These are phyloP conservation scores for Trichosporon inkin DNA, from an alignment of 1,284 basidiomycete species.

Conservation along the genomic window DNA sequence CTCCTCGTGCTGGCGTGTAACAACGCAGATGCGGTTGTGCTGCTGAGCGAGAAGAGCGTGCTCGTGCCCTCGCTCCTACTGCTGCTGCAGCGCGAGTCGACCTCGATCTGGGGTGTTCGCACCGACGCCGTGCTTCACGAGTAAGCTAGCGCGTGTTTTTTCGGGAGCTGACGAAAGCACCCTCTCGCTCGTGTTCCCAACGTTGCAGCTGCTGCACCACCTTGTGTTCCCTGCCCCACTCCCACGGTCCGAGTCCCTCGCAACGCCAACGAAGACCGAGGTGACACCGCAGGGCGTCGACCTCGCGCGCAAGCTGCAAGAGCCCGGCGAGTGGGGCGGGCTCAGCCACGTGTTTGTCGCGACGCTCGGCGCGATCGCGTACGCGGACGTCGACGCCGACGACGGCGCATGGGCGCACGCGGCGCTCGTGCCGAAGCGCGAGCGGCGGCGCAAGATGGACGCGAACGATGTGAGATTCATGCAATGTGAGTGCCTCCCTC, in stretches of 20 bases:
- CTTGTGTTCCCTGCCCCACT: conserved; percentile 38
- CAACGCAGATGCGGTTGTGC: conserved; percentile 34
- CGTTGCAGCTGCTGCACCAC: conserved; percentile 40
- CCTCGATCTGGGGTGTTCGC: conserved; percentile 35
- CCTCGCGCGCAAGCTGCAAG: conserved; percentile 27
- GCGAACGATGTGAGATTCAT: conserved; percentile 26
- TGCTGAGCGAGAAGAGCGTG: conserved; percentile 34
- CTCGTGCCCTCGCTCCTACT: conserved; percentile 35
- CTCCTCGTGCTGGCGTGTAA: conserved; percentile 32
- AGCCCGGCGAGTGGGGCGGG: conserved; percentile 57
- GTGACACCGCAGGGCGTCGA: conserved; percentile 32
- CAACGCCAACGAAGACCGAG: background rate
- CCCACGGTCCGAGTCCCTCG: background rate
- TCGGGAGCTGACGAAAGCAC: conserved; percentile 26
- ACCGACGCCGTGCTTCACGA: background rate
- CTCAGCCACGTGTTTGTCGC: conserved; percentile 72
- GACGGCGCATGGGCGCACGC: conserved; percentile 9
- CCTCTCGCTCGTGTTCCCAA: conserved; percentile 28
- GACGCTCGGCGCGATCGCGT: conserved; percentile 68
- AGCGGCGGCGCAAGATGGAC: background rate
- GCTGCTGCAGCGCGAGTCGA: conserved; percentile 32
- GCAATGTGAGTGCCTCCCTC: conserved; percentile 33
- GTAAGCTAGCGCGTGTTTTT: background rate
- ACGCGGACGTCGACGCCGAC: conserved; percentile 57
- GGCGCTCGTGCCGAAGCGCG: conserved; percentile 4